Percentiles rank a stretch among this genome's conserved stretches.
Evolutionary conservation across 73 alveolate genomes (phyloP).

Genomic region (Effrenium voratum): DNA sequence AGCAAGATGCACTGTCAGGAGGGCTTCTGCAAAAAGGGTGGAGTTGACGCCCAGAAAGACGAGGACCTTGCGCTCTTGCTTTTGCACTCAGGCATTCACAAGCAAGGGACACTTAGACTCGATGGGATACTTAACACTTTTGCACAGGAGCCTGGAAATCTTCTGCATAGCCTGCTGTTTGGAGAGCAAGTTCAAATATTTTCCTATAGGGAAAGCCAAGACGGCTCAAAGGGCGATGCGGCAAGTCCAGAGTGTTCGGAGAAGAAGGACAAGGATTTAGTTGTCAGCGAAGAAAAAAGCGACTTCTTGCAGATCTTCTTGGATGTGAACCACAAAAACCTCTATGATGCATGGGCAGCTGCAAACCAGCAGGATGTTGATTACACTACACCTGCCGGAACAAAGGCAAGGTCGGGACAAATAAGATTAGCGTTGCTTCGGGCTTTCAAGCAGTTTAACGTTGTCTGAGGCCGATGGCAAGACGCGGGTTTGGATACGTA

Average conservation of each 20-base stretch:
- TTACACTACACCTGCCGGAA: constrained; percentile 79
- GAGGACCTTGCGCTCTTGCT: neutral
- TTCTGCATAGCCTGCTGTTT: constrained; percentile 47
- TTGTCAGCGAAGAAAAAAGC: constrained; percentile 71
- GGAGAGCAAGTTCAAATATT: constrained; percentile 90
- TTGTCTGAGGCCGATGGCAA: constrained; percentile 55
- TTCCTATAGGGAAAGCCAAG: constrained; percentile 48
- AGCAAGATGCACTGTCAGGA: neutral
- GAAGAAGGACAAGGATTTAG: neutral
- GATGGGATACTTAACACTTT: neutral
- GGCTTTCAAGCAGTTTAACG: neutral
- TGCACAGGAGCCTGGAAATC: constrained; percentile 7
- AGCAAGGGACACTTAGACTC: too few species aligned
- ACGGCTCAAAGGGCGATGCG: neutral
- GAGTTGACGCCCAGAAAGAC: neutral
- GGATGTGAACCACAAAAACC: constrained; percentile 83
- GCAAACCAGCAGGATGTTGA: constrained; percentile 68
- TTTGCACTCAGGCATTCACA: too few species aligned
- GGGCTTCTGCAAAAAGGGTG: neutral
- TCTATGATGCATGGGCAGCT: constrained; percentile 88
- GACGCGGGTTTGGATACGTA: constrained; percentile 65
- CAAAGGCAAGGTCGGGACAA: neutral
- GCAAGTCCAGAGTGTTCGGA: neutral
- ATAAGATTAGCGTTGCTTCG: neutral
- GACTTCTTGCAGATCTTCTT: constrained; percentile 86